These are phyloP conservation scores for Wickerhamiella sergipiensis DNA, from an alignment of 805 yeast species.

Conservation along the genomic window DNA sequence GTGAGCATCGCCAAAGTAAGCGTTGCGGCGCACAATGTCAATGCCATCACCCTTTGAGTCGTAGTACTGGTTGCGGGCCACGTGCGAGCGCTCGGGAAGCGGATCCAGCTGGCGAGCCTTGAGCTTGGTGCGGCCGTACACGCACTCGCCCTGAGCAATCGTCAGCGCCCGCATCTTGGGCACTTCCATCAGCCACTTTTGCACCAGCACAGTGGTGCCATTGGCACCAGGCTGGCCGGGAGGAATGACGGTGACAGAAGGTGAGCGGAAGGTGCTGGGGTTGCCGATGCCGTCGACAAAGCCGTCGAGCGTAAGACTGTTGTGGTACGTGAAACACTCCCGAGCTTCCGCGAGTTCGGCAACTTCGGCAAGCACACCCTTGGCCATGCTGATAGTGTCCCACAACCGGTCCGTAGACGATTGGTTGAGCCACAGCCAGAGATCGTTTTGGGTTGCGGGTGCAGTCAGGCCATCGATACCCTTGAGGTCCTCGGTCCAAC, in stretches of 20 bases:
- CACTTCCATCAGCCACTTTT: neutral
- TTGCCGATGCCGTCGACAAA: neutral
- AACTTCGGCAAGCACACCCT: neutral
- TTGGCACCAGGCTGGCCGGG: neutral
- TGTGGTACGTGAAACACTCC: neutral
- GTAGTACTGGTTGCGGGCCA: neutral
- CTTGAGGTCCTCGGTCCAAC: neutral
- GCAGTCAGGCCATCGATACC: neutral
- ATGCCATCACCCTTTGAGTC: neutral
- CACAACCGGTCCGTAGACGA: neutral
- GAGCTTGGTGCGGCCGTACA: neutral
- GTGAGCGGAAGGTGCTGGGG: neutral
- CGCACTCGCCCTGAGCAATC: neutral
- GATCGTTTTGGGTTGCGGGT: neutral
- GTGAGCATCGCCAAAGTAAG: constrained; percentile 40
- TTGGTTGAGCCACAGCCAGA: neutral
- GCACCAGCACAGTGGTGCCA: neutral
- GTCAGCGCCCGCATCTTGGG: neutral
- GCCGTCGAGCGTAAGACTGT: neutral
- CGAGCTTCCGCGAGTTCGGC: neutral
- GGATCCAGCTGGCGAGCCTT: neutral
- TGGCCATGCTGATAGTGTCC: neutral
- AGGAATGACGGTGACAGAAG: neutral
- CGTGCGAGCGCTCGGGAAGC: neutral
- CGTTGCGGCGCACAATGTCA: neutral